These are phyloP conservation scores for Acanthamoeba castellanii DNA, from an alignment of 208 protist genomes.

Conservation along the genomic window DNA sequence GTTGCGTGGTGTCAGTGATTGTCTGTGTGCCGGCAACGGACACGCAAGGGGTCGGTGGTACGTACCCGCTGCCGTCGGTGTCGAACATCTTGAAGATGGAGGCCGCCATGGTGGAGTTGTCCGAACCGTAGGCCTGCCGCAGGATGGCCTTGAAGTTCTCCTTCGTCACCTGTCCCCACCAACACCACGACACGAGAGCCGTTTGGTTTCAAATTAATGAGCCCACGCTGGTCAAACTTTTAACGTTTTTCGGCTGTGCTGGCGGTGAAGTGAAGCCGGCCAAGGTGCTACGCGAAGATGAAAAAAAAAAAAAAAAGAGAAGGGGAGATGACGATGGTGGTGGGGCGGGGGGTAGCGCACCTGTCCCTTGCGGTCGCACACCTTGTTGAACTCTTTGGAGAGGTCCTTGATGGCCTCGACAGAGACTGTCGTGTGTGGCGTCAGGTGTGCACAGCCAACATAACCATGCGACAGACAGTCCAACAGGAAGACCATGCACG, in stretches of 20 bases:
- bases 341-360: neutral
- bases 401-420: conserved; percentile 13
- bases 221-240: too few relatives aligned
- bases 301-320: neutral
- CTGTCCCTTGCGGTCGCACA: conserved; percentile 27
- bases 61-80: conserved; percentile 47
- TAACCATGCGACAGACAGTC: neutral
- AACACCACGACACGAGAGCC: neutral
- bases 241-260: too few relatives aligned
- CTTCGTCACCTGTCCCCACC: neutral
- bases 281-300: too few relatives aligned
- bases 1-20: too few relatives aligned
- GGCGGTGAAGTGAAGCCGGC: too few relatives aligned
- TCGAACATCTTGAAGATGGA: conserved; percentile 68
- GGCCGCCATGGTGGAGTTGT: conserved; percentile 23
- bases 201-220: neutral
- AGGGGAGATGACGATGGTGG: neutral
- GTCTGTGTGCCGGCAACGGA: neutral
- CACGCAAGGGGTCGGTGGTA: neutral
- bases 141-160: conserved; percentile 53
- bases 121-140: neutral
- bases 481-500: neutral
- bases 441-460: neutral
- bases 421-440: neutral
- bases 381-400: conserved; percentile 45